Percentiles rank a stretch among this genome's conserved stretches.
Conservation (phyloP, 2,329 filamentous ascomycete genomes). For the Penicillium frequentans region DNA sequence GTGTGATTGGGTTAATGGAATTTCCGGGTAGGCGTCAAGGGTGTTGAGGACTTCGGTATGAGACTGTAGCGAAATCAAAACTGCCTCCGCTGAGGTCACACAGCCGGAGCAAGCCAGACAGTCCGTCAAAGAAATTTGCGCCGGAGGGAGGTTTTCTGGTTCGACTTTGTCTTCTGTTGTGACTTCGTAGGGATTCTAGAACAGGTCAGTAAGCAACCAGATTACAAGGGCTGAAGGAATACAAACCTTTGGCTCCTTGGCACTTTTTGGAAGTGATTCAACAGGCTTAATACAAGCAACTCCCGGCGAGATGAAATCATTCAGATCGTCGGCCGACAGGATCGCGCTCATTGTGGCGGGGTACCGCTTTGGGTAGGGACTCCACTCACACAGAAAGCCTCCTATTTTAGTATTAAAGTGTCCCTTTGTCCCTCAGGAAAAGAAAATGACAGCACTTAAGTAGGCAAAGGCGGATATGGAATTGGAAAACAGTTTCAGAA, state of each 20-base stretch:
- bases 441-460: not conserved
- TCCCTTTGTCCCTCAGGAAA: not conserved
- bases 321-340: slow-evolving; percentile 91
- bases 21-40: slow-evolving; percentile 63
- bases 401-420: not conserved
- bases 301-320: slow-evolving; percentile 97
- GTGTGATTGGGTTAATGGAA: slow-evolving; percentile 30
- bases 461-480: not conserved
- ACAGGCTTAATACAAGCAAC: slow-evolving; percentile 98
- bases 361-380: slow-evolving; percentile 13
- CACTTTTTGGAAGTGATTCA: slow-evolving; percentile 75
- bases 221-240: slow-evolving; percentile 4
- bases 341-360: slow-evolving; percentile 81
- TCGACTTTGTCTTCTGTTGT: slow-evolving; percentile 82
- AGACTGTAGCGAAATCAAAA: slow-evolving; percentile 92
- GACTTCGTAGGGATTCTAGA: slow-evolving; percentile 72
- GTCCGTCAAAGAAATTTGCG: slow-evolving; percentile 93
- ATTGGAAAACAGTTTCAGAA: not conserved
- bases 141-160: slow-evolving; percentile 62
- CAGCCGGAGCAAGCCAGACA: slow-evolving; percentile 97
- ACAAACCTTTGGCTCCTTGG: slow-evolving; percentile 48
- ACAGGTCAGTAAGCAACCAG: slow-evolving; percentile 18
- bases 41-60: slow-evolving; percentile 86
- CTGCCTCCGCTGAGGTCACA: slow-evolving; percentile 94
- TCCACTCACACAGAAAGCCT: slow-evolving; percentile 6